Conservation (phyloP, 345 rosid genomes). For the Syzygium aqueum region DNA sequence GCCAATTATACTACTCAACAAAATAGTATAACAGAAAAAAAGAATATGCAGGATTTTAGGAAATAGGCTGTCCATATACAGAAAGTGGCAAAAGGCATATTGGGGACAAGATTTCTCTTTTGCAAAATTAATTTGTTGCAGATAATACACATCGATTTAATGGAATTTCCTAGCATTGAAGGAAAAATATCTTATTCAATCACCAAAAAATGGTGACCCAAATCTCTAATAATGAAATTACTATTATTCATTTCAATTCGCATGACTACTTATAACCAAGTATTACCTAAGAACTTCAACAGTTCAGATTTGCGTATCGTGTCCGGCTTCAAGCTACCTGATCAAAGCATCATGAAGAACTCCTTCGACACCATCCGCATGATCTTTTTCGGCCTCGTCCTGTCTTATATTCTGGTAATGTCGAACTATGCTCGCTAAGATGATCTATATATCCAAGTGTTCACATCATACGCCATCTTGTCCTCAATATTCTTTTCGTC, state of each 20-base stretch:
- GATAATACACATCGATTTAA: background rate
- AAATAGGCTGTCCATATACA: too few species aligned
- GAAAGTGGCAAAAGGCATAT: too few species aligned
- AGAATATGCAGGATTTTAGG: too few species aligned
- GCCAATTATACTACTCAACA: too few species aligned
- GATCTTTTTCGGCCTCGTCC: background rate
- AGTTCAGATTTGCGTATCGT: background rate
- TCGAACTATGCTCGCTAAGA: background rate
- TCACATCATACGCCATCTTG: background rate
- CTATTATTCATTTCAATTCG: background rate
- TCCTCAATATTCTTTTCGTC: background rate
- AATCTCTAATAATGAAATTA: background rate
- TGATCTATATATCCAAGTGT: background rate
- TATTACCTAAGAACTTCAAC: background rate
- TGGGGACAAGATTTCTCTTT: background rate
- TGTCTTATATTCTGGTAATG: background rate
- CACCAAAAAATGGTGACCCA: background rate
- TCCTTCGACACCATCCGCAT: background rate
- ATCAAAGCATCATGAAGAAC: background rate
- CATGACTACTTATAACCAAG: background rate
- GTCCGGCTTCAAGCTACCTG: background rate
- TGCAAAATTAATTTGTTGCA: background rate
- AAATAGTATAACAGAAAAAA: too few species aligned
- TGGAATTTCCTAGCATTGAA: background rate
- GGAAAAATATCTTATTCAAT: background rate